Base-by-base conservation (phyloP, 257 asterid genomes). In the Fraxinus excelsior region DNA sequence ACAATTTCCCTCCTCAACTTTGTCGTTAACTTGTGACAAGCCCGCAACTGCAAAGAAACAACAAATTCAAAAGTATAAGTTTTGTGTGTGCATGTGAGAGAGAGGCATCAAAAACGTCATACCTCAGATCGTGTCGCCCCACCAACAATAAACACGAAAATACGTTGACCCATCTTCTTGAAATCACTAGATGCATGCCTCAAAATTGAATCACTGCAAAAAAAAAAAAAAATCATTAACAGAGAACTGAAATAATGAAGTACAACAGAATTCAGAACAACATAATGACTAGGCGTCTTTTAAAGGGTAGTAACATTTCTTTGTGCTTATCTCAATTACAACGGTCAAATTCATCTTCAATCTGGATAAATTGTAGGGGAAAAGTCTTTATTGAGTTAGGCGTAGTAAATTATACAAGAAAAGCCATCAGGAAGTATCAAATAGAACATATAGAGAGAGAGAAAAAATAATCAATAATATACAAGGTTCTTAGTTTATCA, bases 91-190 rank as follows among this genome's bases (percentile, higher is more conserved):
- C n/a, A n/a, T 75, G 16, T 37, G 26, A 78, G 80, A 31, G 49
- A 18, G 68, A 26, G 68, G 25, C 14, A 34, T 19, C 38, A 32
- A 28, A 3, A 56, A 19, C 11, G 67, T 19, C 70, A 76, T 85
- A 93, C 97, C 99, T 95, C 99, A 67, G 99, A 95, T 76, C 99
- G 90, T 66, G 99, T 95, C 23, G 98, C 97, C 66, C 99, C 99
- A 69, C 99, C 99, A 84, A 49, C 97, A 83, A 96, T 88, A 85
- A 93, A 96, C 75, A 96, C 96, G 83, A 96, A 93, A 79, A 96
- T 90, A n/a, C 99, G 96, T 80, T 89, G 94, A 76, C 99, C 98
- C 96, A 89, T 90, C 89, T 90, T 96, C 90, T 86, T 91, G 86
- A 91, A 89, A 86, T 91, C 99, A 77, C 98, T 96, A 21, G 99